Evolutionary conservation across 495 filamentous ascomycete species (phyloP).

Genomic region (Talaromyces trachyspermus): DNA sequence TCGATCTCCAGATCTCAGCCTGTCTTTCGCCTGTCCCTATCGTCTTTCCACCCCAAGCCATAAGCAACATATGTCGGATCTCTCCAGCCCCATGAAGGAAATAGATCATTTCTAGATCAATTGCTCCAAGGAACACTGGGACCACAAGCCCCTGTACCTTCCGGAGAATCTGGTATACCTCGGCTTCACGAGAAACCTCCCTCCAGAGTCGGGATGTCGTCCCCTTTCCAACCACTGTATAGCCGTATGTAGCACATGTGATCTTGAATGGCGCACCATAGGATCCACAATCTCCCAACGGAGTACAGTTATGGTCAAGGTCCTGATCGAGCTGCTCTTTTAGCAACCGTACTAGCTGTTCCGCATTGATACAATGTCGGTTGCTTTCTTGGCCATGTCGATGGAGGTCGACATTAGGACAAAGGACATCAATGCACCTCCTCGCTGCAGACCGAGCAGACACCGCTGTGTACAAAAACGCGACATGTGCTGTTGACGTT

Average conservation of each 20-base stretch:
- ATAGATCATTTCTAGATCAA: slow-evolving; percentile 29
- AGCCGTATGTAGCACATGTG: slow-evolving; percentile 29
- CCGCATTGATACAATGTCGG: slow-evolving; percentile 15
- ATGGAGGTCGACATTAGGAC: slow-evolving; percentile 36
- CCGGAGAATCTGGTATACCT: slow-evolving; percentile 29
- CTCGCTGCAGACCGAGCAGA: slow-evolving; percentile 34
- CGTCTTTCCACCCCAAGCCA: slow-evolving; percentile 36
- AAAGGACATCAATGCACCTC: slow-evolving; percentile 26
- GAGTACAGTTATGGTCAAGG: slow-evolving; percentile 18
- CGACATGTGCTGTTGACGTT: slow-evolving; percentile 5
- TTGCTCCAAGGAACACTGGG: slow-evolving; percentile 35
- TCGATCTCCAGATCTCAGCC: slow-evolving; percentile 10
- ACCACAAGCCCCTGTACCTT: slow-evolving; percentile 29
- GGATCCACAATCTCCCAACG: slow-evolving; percentile 14
- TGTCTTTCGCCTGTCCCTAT: neutral
- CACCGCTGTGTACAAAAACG: slow-evolving; percentile 41
- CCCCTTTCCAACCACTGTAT: slow-evolving; percentile 43
- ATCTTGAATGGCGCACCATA: slow-evolving; percentile 35
- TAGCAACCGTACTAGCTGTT: slow-evolving; percentile 11
- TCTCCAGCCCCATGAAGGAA: slow-evolving; percentile 29
- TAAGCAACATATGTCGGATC: slow-evolving; percentile 39
- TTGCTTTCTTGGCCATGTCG: slow-evolving; percentile 7
- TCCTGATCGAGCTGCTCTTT: slow-evolving; percentile 23
- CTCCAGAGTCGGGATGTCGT: slow-evolving; percentile 24
- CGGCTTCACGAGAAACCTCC: slow-evolving; percentile 32